Percentiles rank a stretch among this genome's conserved stretches.
phyloP scores from a whole-genome alignment of 805 yeast species.

The Ogataea henricii region DNA sequence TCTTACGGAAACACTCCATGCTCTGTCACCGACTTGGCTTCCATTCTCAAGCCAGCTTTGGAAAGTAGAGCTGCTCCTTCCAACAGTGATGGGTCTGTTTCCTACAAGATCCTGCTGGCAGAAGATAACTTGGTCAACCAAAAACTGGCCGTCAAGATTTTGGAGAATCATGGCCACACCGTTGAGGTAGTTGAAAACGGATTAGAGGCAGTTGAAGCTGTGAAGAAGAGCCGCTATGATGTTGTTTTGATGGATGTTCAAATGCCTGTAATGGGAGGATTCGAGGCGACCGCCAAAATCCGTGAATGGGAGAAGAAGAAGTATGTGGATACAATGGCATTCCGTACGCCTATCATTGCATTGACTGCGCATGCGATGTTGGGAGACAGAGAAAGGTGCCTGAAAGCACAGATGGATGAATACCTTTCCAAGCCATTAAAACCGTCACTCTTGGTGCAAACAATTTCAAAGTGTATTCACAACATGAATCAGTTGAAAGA shows the following conservation, averaged over 20 bases:
- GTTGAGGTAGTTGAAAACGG: slow-evolving; percentile 89
- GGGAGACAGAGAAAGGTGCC: slow-evolving; percentile 85
- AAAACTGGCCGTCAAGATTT: slow-evolving; percentile 79
- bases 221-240: slow-evolving; percentile 66
- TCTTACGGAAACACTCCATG: slow-evolving; percentile 90
- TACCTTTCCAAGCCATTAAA: slow-evolving; percentile 86
- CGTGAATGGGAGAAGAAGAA: slow-evolving; percentile 87
- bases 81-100: slow-evolving; percentile 74
- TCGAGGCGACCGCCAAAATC: slow-evolving; percentile 85
- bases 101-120: slow-evolving; percentile 74
- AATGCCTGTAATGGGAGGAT: slow-evolving; percentile 96
- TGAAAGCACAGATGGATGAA: slow-evolving; percentile 91
- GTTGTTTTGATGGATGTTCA: slow-evolving; percentile 91
- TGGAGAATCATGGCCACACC: slow-evolving; percentile 83
- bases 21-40: slow-evolving; percentile 76
- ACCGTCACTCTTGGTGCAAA: slow-evolving; percentile 79
- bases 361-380: slow-evolving; percentile 93
- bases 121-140: slow-evolving; percentile 89
- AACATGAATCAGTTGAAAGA: slow-evolving; percentile 64
- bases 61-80: slow-evolving; percentile 81
- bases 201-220: slow-evolving; percentile 75
- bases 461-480: slow-evolving; percentile 81
- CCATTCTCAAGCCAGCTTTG: slow-evolving; percentile 80
- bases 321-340: slow-evolving; percentile 67
- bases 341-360: slow-evolving; percentile 85